Percentiles rank a stretch among this genome's conserved stretches.
These are phyloP conservation scores for Rehmannia glutinosa DNA, from an alignment of 257 asterid genomes.

Conservation along the genomic window DNA sequence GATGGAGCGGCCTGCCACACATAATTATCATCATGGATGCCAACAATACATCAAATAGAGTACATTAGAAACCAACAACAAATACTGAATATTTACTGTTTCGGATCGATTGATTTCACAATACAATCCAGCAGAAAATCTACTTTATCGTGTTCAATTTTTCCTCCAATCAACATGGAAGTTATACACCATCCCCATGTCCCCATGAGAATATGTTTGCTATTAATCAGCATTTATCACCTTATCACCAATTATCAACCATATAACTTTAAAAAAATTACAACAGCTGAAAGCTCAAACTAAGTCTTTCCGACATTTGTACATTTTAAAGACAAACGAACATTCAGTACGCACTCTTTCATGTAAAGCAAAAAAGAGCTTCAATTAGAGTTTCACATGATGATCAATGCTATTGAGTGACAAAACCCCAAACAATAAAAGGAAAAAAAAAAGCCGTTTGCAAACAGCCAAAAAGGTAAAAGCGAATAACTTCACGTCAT, in stretches of 20 bases:
- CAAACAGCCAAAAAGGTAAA: not conserved
- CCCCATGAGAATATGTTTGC: no score
- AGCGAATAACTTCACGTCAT: not conserved
- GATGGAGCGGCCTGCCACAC: no score
- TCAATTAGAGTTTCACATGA: not conserved
- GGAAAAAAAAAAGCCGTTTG: not conserved
- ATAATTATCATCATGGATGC: no score
- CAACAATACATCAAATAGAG: no score
- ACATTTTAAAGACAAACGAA: not conserved
- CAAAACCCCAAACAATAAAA: no score
- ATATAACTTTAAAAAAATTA: not conserved
- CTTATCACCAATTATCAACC: slow-evolving; percentile 7
- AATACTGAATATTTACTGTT: no score
- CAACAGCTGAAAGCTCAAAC: not conserved
- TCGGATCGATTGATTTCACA: no score
- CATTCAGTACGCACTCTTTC: not conserved
- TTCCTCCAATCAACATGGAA: not conserved
- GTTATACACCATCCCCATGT: not conserved
- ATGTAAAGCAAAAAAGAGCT: not conserved
- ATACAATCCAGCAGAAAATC: no score
- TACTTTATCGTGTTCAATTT: not conserved
- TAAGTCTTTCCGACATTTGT: not conserved
- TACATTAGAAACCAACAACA: no score
- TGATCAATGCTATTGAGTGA: no score
- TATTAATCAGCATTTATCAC: no score